Evolutionary conservation across 78 protist genomes (phyloP).

Genomic region (Protostelium mycophagum): DNA sequence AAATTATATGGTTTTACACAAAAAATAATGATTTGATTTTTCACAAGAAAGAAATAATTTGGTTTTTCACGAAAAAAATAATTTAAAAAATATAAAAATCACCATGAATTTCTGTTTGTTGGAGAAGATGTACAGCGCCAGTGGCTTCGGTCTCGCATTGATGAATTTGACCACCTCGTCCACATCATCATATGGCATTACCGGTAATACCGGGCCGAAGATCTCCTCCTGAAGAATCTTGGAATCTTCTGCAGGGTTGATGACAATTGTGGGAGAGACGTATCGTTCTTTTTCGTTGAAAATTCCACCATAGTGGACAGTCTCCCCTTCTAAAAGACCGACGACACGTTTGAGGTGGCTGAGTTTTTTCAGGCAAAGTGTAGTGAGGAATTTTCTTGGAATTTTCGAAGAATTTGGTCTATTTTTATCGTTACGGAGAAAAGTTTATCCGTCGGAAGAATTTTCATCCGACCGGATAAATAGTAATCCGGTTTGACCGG

Average conservation of each 20-base stretch:
- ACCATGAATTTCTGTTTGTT: not conserved
- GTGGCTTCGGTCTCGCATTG: constrained; percentile 33
- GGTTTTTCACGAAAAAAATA: not conserved
- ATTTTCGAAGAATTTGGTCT: too few relatives aligned
- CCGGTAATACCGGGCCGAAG: constrained; percentile 79
- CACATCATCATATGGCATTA: not conserved
- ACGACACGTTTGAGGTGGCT: not conserved
- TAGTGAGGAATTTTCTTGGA: too few relatives aligned
- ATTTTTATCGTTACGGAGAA: too few relatives aligned
- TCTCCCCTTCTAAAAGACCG: not conserved
- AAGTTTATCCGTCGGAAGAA: too few relatives aligned
- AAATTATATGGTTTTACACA: not conserved
- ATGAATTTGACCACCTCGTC: constrained; percentile 19
- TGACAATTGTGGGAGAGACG: constrained; percentile 51
- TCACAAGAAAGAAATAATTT: too few relatives aligned
- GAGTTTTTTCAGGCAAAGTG: not conserved
- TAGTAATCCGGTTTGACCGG: too few relatives aligned
- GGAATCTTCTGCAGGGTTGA: not conserved
- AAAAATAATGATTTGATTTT: not conserved
- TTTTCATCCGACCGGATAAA: too few relatives aligned
- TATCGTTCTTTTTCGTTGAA: not conserved
- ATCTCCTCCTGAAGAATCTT: constrained; percentile 17
- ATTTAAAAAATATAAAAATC: not conserved
- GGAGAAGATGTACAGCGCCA: constrained; percentile 71
- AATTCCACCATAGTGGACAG: constrained; percentile 25